Evolutionary conservation across 306 rosid species (phyloP).

Genomic region (Cicer cuneatum): DNA sequence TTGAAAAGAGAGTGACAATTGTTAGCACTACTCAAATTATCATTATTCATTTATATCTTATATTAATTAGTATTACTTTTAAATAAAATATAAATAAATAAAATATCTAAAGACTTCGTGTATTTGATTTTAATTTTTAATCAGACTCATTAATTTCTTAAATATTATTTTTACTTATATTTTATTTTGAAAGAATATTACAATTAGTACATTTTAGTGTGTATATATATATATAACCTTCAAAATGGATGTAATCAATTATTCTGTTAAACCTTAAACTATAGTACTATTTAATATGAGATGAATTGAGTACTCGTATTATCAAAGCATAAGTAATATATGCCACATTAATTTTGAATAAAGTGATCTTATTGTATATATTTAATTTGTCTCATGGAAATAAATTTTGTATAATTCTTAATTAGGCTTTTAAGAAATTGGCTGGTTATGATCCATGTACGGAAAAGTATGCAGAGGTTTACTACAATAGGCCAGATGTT

Average conservation of each 20-base stretch:
- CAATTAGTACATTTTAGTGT: neutral
- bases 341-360: neutral
- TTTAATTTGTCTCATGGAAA: slow-evolving; percentile 2
- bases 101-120: too few species aligned
- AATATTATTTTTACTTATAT: too few species aligned
- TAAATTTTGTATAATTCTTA: neutral
- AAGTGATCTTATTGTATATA: neutral
- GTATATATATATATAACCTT: neutral
- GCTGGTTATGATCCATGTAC: slow-evolving; percentile 97
- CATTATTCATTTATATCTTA: too few species aligned
- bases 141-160: too few species aligned
- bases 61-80: too few species aligned
- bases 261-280: neutral
- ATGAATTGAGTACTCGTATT: neutral
- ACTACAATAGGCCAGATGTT: slow-evolving; percentile 87
- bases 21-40: too few species aligned
- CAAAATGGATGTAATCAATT: neutral
- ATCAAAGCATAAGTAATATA: neutral
- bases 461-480: slow-evolving; percentile 88
- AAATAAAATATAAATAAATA: too few species aligned
- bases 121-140: too few species aligned
- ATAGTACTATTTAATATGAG: neutral
- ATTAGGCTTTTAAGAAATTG: slow-evolving; percentile 56
- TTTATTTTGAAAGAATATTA: fast-evolving
- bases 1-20: too few species aligned